These are phyloP conservation scores for Diaporthe helianthi DNA, from an alignment of 2,329 filamentous ascomycete genomes.

Conservation along the genomic window DNA sequence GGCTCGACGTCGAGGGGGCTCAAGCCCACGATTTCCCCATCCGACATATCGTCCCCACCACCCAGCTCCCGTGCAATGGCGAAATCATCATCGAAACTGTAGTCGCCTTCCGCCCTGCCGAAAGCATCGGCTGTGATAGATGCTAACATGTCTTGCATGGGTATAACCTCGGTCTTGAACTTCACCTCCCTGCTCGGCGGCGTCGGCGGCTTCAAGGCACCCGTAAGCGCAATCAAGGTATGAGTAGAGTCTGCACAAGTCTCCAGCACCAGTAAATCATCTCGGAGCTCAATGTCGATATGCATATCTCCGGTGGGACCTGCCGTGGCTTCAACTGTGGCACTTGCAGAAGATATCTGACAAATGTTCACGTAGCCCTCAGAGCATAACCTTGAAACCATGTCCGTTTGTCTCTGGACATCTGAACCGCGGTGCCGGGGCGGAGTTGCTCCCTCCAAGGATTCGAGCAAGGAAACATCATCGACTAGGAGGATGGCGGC, in stretches of 20 bases:
- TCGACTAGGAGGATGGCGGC: constrained; percentile 86
- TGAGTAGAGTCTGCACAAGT: constrained; percentile 97
- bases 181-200: constrained; percentile 83
- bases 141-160: constrained; percentile 85
- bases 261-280: constrained; percentile 88
- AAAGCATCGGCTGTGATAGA: constrained; percentile 91
- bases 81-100: constrained; percentile 70
- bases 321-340: constrained; percentile 65
- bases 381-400: constrained; percentile 64
- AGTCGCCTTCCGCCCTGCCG: constrained; percentile 65
- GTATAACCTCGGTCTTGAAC: constrained; percentile 86
- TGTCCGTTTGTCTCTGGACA: constrained; percentile 50
- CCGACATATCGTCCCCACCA: constrained; percentile 48
- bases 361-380: constrained; percentile 86
- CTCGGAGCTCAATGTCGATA: constrained; percentile 81
- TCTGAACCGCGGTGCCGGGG: constrained; percentile 46
- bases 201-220: constrained; percentile 81
- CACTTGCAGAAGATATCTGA: constrained; percentile 82
- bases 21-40: constrained; percentile 42
- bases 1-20: constrained; percentile 47
- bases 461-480: constrained; percentile 60
- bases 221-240: constrained; percentile 81
- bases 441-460: constrained; percentile 48
- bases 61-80: constrained; percentile 59
- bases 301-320: constrained; percentile 67